Evolutionary conservation across 2,329 filamentous ascomycete species (phyloP), one percentile per base, ranked within the genome.

Genomic region (Pyrenochaeta sp.): DNA sequence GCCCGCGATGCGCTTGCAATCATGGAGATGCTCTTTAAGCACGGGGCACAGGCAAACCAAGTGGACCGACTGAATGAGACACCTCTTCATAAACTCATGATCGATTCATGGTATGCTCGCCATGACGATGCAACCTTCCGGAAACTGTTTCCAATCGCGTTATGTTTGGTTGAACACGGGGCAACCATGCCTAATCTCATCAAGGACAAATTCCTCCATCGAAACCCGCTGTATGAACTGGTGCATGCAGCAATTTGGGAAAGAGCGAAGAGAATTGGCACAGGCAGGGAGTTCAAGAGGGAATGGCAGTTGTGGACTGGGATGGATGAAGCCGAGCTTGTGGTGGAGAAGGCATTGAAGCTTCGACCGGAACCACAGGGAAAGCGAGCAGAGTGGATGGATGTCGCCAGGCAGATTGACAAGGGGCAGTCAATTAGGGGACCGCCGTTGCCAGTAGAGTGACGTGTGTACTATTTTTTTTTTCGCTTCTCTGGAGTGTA

Each of bases 1-100:
- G 20, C 30, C 6, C 18, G 9, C 22, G 51, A 48, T 30, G 48
- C 53, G 7, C 39, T 52, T n/a, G 44, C 44, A 8, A 52, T 58
- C 17, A 55, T 58, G 45, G 34, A 38, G 4, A 26, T 51, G 31
- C 37, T 55, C 2, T 53, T 55, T 44, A 13, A 35, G 4, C 35
- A 48, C 18, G 53, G 51, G 7, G 53, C 53, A 7, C 35, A 55
- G 13, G 41, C 51, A 2, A 51, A 55, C 37, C 53, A 58, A 36
- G 15, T 30, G 5, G 48, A 51, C 23, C 40, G 54, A 11, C 7
- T 42, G 7, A 29, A 31, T 6, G 48, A 55, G 32, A 53, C 54
- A 5, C 30, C 48, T 5, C 27, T 58, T 9, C 48, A 55, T 41
- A 51, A 53, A 28, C 26, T 58, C 2, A 30, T 55, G 4, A 48